Conservation (phyloP, 179 eudicot species). For the Silene noctiflora region DNA sequence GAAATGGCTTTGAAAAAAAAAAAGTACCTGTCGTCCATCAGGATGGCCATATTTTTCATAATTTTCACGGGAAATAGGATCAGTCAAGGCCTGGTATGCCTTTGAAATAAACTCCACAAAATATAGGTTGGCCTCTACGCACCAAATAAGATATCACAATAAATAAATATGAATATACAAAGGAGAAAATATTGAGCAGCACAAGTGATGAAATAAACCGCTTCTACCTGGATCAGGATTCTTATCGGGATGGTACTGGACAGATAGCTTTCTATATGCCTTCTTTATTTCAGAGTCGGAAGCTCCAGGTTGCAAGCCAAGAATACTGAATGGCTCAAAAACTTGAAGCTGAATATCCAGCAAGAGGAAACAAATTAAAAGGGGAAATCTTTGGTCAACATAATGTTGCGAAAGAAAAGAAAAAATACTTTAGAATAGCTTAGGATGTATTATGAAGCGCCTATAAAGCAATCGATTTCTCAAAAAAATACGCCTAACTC, state of each 20-base stretch:
- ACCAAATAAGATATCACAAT: slow-evolving; percentile 5
- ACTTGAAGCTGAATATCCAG: slow-evolving; percentile 51
- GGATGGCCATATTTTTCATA: slow-evolving; percentile 97
- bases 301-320: slow-evolving; percentile 84
- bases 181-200: neutral
- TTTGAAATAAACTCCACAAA: slow-evolving; percentile 88
- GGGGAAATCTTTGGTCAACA: neutral
- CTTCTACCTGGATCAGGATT: slow-evolving; percentile 92
- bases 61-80: slow-evolving; percentile 89
- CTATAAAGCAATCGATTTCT: neutral
- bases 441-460: neutral
- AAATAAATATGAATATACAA: slow-evolving; percentile 10
- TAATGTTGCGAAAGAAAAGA: neutral
- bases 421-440: neutral
- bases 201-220: slow-evolving; percentile 12
- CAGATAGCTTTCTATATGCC: slow-evolving; percentile 81
- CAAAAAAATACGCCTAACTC: neutral
- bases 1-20: neutral
- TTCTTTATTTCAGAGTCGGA: slow-evolving; percentile 82
- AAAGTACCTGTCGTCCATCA: slow-evolving; percentile 88
- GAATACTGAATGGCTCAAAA: slow-evolving; percentile 87
- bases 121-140: slow-evolving; percentile 73
- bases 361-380: slow-evolving; percentile 8
- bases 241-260: slow-evolving; percentile 92
- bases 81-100: slow-evolving; percentile 94